Evolutionary conservation across 495 filamentous ascomycete genomes (phyloP).

Genomic region (Astrocystis sublimbata): DNA sequence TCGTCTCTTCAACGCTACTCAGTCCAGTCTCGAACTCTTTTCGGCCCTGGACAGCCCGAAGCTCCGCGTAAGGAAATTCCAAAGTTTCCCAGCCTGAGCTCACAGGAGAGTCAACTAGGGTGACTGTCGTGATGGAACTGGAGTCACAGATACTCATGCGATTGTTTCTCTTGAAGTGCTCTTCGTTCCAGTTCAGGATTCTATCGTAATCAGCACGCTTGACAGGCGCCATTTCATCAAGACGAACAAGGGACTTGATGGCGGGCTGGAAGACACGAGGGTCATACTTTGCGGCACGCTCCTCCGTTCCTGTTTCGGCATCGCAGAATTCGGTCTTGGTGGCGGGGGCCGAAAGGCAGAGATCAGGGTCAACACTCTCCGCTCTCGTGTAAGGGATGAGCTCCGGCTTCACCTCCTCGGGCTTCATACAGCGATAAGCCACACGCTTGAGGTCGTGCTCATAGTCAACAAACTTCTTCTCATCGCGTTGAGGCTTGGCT

Average conservation of each 20-base stretch:
- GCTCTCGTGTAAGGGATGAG: conserved; percentile 7
- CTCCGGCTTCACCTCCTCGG: conserved; percentile 11
- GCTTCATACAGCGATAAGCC: conserved; percentile 11
- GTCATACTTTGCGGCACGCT: conserved; percentile 6
- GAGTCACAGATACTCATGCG: neutral
- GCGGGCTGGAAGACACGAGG: conserved; percentile 14
- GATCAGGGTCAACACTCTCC: conserved; percentile 5
- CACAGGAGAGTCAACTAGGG: conserved; percentile 7
- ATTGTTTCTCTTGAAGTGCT: neutral
- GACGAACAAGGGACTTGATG: conserved; percentile 12
- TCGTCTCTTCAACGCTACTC: conserved; percentile 10
- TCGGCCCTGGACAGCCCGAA: conserved; percentile 15
- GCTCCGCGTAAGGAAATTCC: conserved; percentile 16
- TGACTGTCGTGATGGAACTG: conserved; percentile 8
- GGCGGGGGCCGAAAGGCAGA: conserved; percentile 17
- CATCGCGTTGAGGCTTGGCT: neutral
- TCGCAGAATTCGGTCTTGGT: conserved; percentile 16
- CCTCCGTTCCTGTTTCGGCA: conserved; percentile 9
- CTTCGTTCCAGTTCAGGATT: conserved; percentile 16
- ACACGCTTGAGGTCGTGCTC: conserved; percentile 8
- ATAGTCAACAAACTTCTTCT: neutral
- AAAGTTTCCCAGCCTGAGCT: conserved; percentile 5
- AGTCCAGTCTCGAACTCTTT: conserved; percentile 20
- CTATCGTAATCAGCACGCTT: conserved; percentile 19
- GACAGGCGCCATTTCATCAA: conserved; percentile 9